Base-by-base conservation (phyloP, 257 asterid species). In the Plantago ovata region DNA sequence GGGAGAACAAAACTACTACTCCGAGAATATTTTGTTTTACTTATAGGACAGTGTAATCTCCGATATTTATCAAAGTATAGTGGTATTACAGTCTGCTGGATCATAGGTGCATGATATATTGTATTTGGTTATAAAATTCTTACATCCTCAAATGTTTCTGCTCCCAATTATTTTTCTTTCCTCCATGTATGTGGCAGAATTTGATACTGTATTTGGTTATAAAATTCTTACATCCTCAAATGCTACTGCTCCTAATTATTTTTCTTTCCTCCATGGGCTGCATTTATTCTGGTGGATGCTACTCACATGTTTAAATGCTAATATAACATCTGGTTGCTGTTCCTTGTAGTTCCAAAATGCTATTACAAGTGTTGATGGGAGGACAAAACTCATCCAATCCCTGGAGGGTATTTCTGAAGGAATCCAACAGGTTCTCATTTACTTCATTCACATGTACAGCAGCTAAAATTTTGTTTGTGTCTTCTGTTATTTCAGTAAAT, bases 331-430 rank as follows among this genome's bases (percentile, higher is more conserved):
- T 38, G 49, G 33, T 56, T 46, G 38, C 59, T 46, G 38, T 66
- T 58, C 24, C 71, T 61, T 70, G 39, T 51, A 89, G 95, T 86
- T 89, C 77, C 94, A 86, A 70, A 75, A 77, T 70, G 97, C 94
- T 44, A 82, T 86, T 61, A 53, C 79, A 39, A 84, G 87, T 45
- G 76, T 83, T 56, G 83, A 72, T 67, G 85, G 95, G 63, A 83
- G 86, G 58, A 63, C 38, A 53, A 84, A 86, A 69, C 83, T 89
- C 69, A 67, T 84, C 38, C 73, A 77, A 67, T 86, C 92, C 52
- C 75, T 84, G 77, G 94, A 89, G 66, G 84, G 85, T 62, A 79
- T 89, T 75, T 44, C 77, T 68, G 78, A 72, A 42, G 93, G 93
- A 56, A 82, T 81, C 71, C 83, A 70, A 60, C 87, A 82, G 95